A percentile compares a stretch with the other conserved stretches of the same genome.
phyloP scores from a whole-genome alignment of 1,139 yeast species.

The Geotrichum macrosporum region DNA sequence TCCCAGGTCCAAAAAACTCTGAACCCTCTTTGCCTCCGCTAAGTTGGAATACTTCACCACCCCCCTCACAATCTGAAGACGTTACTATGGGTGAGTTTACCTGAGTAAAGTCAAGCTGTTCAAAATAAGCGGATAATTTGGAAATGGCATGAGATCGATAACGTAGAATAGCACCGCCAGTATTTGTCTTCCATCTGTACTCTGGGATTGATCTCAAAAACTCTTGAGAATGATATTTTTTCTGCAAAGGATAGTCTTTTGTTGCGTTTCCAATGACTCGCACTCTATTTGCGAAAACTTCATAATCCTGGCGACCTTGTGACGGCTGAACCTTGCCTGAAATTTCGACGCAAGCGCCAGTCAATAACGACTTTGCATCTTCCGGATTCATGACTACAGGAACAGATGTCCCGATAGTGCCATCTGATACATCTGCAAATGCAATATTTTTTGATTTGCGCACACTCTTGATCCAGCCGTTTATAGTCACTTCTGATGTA shows the following conservation, averaged over 20 bases:
- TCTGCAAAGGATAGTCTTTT: constrained; percentile 73
- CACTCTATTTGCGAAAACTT: constrained; percentile 41
- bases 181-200: constrained; percentile 70
- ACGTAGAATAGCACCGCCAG: constrained; percentile 62
- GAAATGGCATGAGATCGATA: constrained; percentile 66
- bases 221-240: constrained; percentile 63
- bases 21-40: constrained; percentile 34
- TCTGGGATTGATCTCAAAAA: constrained; percentile 67
- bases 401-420: constrained; percentile 53
- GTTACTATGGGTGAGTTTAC: constrained; percentile 85
- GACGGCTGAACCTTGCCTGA: constrained; percentile 40
- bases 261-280: constrained; percentile 47
- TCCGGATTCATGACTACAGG: constrained; percentile 50
- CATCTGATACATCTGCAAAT: constrained; percentile 77
- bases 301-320: constrained; percentile 43
- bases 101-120: constrained; percentile 53
- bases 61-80: constrained; percentile 94
- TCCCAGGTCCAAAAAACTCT: constrained; percentile 56
- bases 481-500: constrained; percentile 32
- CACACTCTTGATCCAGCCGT: constrained; percentile 75
- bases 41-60: constrained; percentile 78
- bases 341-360: constrained; percentile 47
- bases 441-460: constrained; percentile 70
- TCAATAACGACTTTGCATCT: constrained; percentile 32
- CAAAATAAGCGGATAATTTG: constrained; percentile 53